A percentile compares a stretch with the other conserved stretches of the same genome.
These are phyloP conservation scores for Eustoma russellianum DNA, from an alignment of 257 asterid genomes.

Conservation along the genomic window DNA sequence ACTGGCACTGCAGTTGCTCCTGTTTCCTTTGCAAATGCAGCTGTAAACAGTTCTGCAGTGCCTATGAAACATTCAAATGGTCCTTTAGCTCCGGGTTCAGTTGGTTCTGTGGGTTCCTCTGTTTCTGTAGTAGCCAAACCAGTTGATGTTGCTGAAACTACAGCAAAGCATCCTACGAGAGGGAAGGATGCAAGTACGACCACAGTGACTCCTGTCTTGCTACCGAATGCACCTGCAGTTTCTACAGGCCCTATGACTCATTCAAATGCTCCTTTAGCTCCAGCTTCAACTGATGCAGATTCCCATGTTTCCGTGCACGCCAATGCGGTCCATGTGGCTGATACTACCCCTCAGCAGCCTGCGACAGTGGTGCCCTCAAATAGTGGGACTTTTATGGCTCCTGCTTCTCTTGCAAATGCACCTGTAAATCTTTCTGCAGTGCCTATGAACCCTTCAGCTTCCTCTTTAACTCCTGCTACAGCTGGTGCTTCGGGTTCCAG, in stretches of 20 bases:
- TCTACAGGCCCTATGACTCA: too few species aligned
- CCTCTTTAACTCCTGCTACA: too few species aligned
- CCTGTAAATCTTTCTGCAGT: too few species aligned
- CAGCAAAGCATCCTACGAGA: too few species aligned
- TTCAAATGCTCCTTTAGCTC: too few species aligned
- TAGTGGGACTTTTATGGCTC: background rate
- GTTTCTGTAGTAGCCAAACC: background rate
- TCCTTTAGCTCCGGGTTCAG: conserved; percentile 5
- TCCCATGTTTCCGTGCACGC: too few species aligned
- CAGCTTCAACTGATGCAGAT: too few species aligned
- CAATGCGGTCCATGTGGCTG: too few species aligned
- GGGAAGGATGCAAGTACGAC: conserved; percentile 8
- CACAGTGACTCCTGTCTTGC: background rate
- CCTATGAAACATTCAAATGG: conserved; percentile 1
- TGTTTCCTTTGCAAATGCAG: conserved; percentile 4
- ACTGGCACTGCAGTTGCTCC: conserved; percentile 10
- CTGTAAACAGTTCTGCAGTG: background rate
- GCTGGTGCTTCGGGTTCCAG: background rate
- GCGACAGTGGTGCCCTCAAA: too few species aligned
- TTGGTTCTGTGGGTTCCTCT: background rate
- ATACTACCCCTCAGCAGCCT: too few species aligned
- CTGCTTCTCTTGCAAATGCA: background rate
- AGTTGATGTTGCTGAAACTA: background rate
- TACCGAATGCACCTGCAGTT: too few species aligned
- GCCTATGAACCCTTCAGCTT: too few species aligned